phyloP scores from a whole-genome alignment of 257 asterid genomes.

The Perilla frutescens region DNA sequence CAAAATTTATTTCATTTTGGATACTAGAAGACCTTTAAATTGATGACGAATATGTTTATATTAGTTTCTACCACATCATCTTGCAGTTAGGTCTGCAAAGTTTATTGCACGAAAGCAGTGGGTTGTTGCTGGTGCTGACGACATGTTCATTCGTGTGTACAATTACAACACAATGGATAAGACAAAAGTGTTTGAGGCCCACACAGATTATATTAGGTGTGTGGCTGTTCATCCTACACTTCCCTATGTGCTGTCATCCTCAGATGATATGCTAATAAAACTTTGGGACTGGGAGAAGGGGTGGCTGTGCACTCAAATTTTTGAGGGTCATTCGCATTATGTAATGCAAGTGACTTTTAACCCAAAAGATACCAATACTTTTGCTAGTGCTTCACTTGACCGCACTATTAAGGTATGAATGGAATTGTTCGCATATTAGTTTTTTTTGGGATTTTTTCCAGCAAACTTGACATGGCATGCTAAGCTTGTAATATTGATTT shows the following conservation, averaged over 20 bases:
- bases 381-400: conserved; percentile 99
- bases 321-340: conserved; percentile 99
- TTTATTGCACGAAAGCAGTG: conserved; percentile 95
- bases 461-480: conserved; percentile 10
- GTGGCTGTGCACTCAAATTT: conserved; percentile 92
- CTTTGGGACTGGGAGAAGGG: conserved; percentile 99
- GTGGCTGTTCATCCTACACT: conserved; percentile 98
- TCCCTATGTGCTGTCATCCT: conserved; percentile 93
- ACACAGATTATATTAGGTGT: conserved; percentile 97
- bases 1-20: conserved; percentile 20
- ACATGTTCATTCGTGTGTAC: conserved; percentile 94
- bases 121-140: conserved; percentile 99
- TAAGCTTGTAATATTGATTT: conserved; percentile 38
- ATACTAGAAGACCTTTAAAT: conserved; percentile 11
- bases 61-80: conserved; percentile 37
- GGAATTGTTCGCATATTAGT: background rate
- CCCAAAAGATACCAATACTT: conserved; percentile 98
- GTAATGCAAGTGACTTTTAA: conserved; percentile 99
- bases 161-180: conserved; percentile 98
- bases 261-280: conserved; percentile 99
- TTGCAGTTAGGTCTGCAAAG: conserved; percentile 95
- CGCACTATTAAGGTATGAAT: conserved; percentile 86
- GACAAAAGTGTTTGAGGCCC: conserved; percentile 95
- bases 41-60: conserved; percentile 19
- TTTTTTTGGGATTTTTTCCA: background rate